These are phyloP conservation scores for Plasmodium gaboni DNA, from an alignment of 169 alveolate genomes.

Conservation along the genomic window DNA sequence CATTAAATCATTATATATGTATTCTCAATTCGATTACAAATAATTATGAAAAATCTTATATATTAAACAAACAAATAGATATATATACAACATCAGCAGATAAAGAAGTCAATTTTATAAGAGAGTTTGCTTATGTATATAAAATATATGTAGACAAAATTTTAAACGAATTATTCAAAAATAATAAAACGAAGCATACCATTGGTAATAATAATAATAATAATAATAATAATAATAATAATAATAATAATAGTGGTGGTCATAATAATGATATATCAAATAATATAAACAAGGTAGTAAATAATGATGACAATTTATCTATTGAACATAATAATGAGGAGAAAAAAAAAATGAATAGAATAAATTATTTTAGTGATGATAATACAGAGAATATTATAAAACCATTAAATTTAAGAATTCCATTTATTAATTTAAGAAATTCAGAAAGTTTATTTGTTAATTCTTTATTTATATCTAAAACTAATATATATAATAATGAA, in stretches of 20 bases:
- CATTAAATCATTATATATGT: constrained; percentile 72
- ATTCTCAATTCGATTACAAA: constrained; percentile 72
- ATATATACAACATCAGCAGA: constrained; percentile 33
- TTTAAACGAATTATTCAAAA: constrained; percentile 8
- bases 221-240: neutral
- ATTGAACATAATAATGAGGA: neutral
- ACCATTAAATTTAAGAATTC: constrained; percentile 45
- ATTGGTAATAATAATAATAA: neutral
- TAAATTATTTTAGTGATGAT: constrained; percentile 16
- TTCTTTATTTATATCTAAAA: constrained; percentile 25
- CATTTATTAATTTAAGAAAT: constrained; percentile 30
- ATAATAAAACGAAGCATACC: neutral
- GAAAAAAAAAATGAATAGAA: constrained; percentile 19
- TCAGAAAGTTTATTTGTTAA: constrained; percentile 27
- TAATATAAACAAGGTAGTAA: neutral
- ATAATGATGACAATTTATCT: neutral
- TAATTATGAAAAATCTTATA: constrained; percentile 50
- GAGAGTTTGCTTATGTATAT: constrained; percentile 69
- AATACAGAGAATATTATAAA: constrained; percentile 14
- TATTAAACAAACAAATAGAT: constrained; percentile 29
- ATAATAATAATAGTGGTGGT: neutral
- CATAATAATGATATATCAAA: no score
- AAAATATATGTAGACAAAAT: constrained; percentile 60
- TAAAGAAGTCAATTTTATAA: constrained; percentile 47
- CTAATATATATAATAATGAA: constrained; percentile 43